phyloP scores from a whole-genome alignment of 2,329 filamentous ascomycete species.

The Sporothrix inflata region DNA sequence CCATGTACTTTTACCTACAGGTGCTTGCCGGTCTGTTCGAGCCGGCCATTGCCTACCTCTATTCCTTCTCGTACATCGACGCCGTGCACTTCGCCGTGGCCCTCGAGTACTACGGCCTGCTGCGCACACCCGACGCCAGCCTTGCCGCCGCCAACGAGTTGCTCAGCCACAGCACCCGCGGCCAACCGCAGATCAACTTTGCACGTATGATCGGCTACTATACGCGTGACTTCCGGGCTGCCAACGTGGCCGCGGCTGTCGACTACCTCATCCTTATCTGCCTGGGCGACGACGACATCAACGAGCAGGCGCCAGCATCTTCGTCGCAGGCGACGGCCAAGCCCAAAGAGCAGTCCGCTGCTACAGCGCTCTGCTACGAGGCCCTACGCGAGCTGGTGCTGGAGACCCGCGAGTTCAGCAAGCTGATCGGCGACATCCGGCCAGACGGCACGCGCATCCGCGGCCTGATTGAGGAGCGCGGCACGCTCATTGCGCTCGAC shows the following conservation, averaged over 20 bases:
- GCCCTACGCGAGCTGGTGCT: conserved; percentile 90
- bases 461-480: conserved; percentile 85
- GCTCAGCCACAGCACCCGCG: conserved; percentile 66
- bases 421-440: conserved; percentile 87
- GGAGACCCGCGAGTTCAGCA: conserved; percentile 95
- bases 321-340: conserved; percentile 45
- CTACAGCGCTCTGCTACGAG: conserved; percentile 86
- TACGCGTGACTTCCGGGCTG: conserved; percentile 91
- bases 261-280: conserved; percentile 93
- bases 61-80: conserved; percentile 87
- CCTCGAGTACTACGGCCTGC: conserved; percentile 83
- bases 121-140: conserved; percentile 79
- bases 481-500: conserved; percentile 76
- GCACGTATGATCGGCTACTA: conserved; percentile 92
- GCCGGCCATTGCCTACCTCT: conserved; percentile 87
- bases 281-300: conserved; percentile 78
- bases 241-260: conserved; percentile 83
- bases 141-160: conserved; percentile 69
- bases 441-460: conserved; percentile 82
- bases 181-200: conserved; percentile 86
- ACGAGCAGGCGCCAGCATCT: neutral
- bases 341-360: conserved; percentile 50
- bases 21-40: conserved; percentile 92
- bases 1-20: conserved; percentile 92
- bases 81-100: conserved; percentile 94